phyloP scores from a whole-genome alignment of 2,329 filamentous ascomycete species.

The Fusarium albidum region DNA sequence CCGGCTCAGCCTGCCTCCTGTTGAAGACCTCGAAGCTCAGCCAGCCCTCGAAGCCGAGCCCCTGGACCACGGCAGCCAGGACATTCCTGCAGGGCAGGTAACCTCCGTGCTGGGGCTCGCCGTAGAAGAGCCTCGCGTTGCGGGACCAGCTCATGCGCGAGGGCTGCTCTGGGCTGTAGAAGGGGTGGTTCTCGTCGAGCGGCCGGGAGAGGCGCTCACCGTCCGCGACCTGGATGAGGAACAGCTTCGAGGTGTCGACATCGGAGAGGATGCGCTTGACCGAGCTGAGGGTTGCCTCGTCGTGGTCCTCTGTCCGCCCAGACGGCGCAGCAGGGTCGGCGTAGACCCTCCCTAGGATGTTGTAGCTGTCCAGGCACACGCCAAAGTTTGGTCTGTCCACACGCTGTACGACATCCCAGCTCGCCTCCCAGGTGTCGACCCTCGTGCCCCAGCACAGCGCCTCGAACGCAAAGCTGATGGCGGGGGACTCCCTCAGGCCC shows the following conservation, averaged over 20 bases:
- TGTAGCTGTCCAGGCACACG: slow-evolving; percentile 80
- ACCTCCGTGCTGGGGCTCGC: slow-evolving; percentile 66
- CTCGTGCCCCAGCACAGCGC: slow-evolving; percentile 76
- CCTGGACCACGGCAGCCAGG: slow-evolving; percentile 66
- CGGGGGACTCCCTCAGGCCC: slow-evolving; percentile 62
- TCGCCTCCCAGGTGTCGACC: slow-evolving; percentile 74
- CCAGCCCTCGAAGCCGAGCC: slow-evolving; percentile 73
- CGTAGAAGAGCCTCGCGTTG: slow-evolving; percentile 70
- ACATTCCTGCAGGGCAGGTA: slow-evolving; percentile 74
- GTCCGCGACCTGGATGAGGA: slow-evolving; percentile 81
- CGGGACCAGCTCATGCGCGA: slow-evolving; percentile 78
- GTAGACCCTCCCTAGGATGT: slow-evolving; percentile 75
- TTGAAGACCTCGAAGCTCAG: slow-evolving; percentile 76
- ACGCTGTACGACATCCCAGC: slow-evolving; percentile 71
- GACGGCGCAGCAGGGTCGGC: slow-evolving; percentile 68
- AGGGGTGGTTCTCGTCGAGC: slow-evolving; percentile 58
- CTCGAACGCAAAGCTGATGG: slow-evolving; percentile 77
- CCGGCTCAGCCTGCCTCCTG: slow-evolving; percentile 39
- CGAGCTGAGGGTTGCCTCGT: slow-evolving; percentile 62
- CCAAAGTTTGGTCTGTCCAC: slow-evolving; percentile 78
- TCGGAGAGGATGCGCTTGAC: slow-evolving; percentile 61
- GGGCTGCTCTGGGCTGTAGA: slow-evolving; percentile 47
- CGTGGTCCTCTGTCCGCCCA: slow-evolving; percentile 62
- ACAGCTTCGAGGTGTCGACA: slow-evolving; percentile 71
- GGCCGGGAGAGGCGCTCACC: slow-evolving; percentile 69